Percentiles rank a stretch among this genome's conserved stretches.
phyloP scores from a whole-genome alignment of 1,139 yeast genomes.

The Kurtzmaniella quercitrusa region DNA sequence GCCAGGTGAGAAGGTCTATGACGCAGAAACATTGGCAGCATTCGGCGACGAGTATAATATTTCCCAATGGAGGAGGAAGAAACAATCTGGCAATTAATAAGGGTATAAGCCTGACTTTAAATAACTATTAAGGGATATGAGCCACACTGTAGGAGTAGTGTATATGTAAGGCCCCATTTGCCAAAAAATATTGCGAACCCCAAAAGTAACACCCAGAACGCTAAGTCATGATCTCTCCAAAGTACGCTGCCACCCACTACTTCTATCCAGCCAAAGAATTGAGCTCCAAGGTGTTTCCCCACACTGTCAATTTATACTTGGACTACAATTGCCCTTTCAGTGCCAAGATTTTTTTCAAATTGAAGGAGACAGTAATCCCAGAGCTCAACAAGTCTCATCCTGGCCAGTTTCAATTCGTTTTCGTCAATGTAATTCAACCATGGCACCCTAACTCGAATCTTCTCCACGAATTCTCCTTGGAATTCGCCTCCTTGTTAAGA shows the following conservation, averaged over 20 bases:
- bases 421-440: slow-evolving; percentile 72
- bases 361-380: slow-evolving; percentile 53
- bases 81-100: background rate
- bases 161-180: background rate
- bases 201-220: too few species aligned
- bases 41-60: background rate
- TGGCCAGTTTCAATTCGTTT: slow-evolving; percentile 51
- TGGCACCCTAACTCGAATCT: slow-evolving; percentile 78
- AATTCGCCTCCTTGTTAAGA: slow-evolving; percentile 58
- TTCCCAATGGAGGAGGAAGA: slow-evolving; percentile 3
- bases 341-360: slow-evolving; percentile 56
- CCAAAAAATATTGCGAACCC: too few species aligned
- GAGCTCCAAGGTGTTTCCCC: slow-evolving; percentile 22
- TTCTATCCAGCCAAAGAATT: slow-evolving; percentile 21
- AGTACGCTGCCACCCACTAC: slow-evolving; percentile 36
- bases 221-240: slow-evolving; percentile 34
- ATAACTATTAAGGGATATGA: too few species aligned
- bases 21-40: background rate
- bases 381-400: slow-evolving; percentile 43
- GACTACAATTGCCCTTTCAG: slow-evolving; percentile 82
- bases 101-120: too few species aligned
- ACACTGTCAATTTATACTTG: slow-evolving; percentile 49
- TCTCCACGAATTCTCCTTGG: slow-evolving; percentile 70
- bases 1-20: background rate
- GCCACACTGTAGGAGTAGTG: background rate